Base-by-base conservation (phyloP, 2,329 filamentous ascomycete genomes). In the Talaromyces sp. region DNA sequence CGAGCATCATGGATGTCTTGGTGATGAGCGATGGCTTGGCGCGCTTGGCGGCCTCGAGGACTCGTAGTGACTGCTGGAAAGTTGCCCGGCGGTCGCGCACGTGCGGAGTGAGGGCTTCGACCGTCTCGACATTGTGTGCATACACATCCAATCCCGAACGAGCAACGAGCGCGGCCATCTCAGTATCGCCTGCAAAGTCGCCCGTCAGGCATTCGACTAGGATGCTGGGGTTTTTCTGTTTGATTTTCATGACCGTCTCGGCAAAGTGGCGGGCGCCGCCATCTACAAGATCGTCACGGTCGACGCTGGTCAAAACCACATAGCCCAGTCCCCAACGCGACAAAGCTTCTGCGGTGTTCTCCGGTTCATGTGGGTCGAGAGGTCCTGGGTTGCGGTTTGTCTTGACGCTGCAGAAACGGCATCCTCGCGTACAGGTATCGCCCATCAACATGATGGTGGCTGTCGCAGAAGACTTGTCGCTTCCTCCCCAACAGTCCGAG, bases 371-470 rank as follows among this genome's bases (percentile, higher is more conserved):
- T 1, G 91, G 90, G 73, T 99, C 95, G 55, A 99, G 83, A 11
- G 95, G 90, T 13, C 91, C 87, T 0, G 86, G 86, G 1, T 81
- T 78, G 50, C 89, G 87, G 61, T 81, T 88, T 3, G 95, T 99
- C 83, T 98, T 98, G 57, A 99, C 95, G 66, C 89, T 91, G 83
- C 95, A 99, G 81, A 99, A 99, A 58, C 95, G 86, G 77, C 95
- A 99, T 19, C 93, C 95, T 62, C 95, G 85, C 19, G 95, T 99
- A 77, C 95, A 99, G 9, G 93, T 98, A 75, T 99, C 95, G 65
- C 95, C 95, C 93, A 98, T 98, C 54, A 99, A 81, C 95, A 99
- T 99, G 76, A 99, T 98, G 11, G 95, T 99, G 2, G 95, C 95
- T 32, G 95, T 99, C 4, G 95, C 95, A 27, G 91, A 89, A 66